Conservation (phyloP, 495 filamentous ascomycete species). For the Xylaria castorea region DNA sequence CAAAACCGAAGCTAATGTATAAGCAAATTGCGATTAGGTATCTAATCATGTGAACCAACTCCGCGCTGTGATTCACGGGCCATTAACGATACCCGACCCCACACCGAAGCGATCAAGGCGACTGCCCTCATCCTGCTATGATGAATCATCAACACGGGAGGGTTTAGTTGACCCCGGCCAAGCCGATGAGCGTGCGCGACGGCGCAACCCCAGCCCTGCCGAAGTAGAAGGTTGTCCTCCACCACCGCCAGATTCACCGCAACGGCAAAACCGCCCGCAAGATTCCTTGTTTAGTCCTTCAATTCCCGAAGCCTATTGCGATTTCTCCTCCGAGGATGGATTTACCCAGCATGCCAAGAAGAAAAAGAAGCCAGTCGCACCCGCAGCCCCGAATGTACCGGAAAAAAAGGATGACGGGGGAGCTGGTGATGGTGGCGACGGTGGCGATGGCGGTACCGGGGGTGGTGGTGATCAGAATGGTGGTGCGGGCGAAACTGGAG, state of each 20-base stretch:
- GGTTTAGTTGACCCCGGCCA: conserved; percentile 25
- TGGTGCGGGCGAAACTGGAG: conserved; percentile 37
- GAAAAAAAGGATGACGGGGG: conserved; percentile 56
- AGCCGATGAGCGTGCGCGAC: conserved; percentile 33
- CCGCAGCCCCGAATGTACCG: conserved; percentile 20
- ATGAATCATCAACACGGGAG: conserved; percentile 16
- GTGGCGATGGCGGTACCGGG: conserved; percentile 35
- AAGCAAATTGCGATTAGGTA: conserved; percentile 33
- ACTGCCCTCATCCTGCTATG: conserved; percentile 25
- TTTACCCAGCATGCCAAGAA: conserved; percentile 49
- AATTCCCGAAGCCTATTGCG: conserved; percentile 44
- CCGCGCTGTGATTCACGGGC: conserved; percentile 13
- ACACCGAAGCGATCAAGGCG: conserved; percentile 40
- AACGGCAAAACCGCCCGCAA: conserved; percentile 29
- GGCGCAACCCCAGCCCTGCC: conserved; percentile 30
- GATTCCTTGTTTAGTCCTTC: conserved; percentile 42
- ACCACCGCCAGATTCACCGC: conserved; percentile 27
- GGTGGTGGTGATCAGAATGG: conserved; percentile 28
- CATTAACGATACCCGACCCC: conserved; percentile 35
- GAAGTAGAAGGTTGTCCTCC: conserved; percentile 30
- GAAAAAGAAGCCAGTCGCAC: conserved; percentile 39
- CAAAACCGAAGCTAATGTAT: conserved; percentile 35
- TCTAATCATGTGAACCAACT: conserved; percentile 16
- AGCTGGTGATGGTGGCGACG: conserved; percentile 38
- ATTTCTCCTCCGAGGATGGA: conserved; percentile 55